Conservation (phyloP, 75 land plant genomes). For the Cunninghamia lanceolata region DNA sequence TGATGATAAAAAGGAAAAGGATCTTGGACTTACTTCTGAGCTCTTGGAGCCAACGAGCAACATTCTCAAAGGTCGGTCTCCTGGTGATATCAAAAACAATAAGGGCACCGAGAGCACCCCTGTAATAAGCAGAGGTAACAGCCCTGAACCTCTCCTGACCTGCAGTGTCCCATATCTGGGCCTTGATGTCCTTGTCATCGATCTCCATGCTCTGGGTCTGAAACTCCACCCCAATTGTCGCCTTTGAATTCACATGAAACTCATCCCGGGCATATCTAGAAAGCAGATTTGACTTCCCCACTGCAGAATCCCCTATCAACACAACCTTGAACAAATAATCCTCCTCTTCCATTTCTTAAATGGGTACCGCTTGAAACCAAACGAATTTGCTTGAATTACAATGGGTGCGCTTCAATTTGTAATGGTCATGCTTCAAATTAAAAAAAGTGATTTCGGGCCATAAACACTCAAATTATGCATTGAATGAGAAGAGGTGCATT, state of each 20-base stretch:
- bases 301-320: conserved; percentile 74
- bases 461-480: no score
- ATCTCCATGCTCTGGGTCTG: conserved; percentile 71
- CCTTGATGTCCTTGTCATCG: conserved; percentile 66
- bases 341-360: no score
- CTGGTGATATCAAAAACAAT: background rate
- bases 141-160: conserved; percentile 63
- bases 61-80: conserved; percentile 41
- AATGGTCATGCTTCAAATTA: no score
- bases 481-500: no score
- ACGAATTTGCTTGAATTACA: no score
- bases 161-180: conserved; percentile 91
- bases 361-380: no score
- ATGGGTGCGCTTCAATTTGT: no score
- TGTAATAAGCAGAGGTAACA: background rate
- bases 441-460: no score
- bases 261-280: conserved; percentile 61
- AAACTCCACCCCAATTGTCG: conserved; percentile 82
- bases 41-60: conserved; percentile 48
- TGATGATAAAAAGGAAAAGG: background rate
- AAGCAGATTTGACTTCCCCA: conserved; percentile 75
- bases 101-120: background rate
- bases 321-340: conserved; percentile 83
- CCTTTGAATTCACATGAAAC: conserved; percentile 74
- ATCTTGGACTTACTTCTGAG: conserved; percentile 27